Conservation (phyloP, 2,329 filamentous ascomycete genomes). For the Hypoxylon sp. region DNA sequence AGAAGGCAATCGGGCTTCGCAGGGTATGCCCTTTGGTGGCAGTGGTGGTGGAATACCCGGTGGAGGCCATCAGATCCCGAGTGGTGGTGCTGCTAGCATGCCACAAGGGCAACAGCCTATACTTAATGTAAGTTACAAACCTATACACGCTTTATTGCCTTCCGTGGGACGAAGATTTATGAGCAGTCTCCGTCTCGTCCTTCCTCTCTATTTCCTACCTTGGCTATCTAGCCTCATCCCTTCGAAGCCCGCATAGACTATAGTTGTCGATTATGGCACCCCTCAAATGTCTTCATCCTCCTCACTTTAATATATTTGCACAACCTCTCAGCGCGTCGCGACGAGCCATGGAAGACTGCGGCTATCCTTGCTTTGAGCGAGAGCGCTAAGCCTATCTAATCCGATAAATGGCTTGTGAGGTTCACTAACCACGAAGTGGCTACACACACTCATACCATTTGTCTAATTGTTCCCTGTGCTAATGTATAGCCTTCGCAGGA, state of each 20-base stretch:
- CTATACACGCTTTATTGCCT: constrained; percentile 16
- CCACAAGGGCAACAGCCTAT: constrained; percentile 88
- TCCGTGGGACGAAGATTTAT: background rate
- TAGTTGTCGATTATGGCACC: background rate
- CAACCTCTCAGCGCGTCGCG: background rate
- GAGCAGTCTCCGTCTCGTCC: constrained; percentile 12
- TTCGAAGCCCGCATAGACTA: background rate
- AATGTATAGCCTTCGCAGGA: constrained; percentile 59
- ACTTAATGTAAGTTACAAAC: constrained; percentile 71
- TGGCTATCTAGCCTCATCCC: background rate
- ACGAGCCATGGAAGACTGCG: background rate
- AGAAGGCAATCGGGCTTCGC: constrained; percentile 70
- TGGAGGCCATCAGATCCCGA: constrained; percentile 55
- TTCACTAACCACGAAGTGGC: constrained; percentile 3
- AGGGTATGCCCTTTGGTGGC: constrained; percentile 72
- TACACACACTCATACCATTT: constrained; percentile 8
- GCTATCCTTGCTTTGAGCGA: background rate
- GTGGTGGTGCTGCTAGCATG: constrained; percentile 69
- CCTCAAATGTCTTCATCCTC: background rate
- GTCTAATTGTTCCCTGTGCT: constrained; percentile 40
- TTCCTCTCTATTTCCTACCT: constrained; percentile 5
- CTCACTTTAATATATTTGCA: background rate
- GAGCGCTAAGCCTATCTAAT: background rate
- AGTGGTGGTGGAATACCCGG: constrained; percentile 65
- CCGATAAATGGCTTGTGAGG: background rate